These are phyloP conservation scores for Massospora cicadina DNA, from an alignment of 371 early-diverging fungal genomes.

Conservation along the genomic window DNA sequence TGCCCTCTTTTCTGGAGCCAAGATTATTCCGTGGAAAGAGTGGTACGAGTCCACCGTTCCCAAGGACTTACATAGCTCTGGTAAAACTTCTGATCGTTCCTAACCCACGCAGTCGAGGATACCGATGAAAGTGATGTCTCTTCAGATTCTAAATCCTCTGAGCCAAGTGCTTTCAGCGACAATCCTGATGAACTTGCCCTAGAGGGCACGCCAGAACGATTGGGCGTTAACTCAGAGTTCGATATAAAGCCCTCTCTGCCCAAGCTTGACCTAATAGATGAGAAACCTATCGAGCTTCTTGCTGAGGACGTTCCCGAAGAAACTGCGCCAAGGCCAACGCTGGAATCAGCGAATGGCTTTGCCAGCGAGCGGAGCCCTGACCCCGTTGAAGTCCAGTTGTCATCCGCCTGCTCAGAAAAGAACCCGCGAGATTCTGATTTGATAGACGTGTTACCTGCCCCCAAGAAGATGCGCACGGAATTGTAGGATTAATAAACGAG, in stretches of 20 bases:
- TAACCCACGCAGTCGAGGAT: neutral
- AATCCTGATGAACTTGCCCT: neutral
- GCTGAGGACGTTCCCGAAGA: neutral
- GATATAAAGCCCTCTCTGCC: too few species aligned
- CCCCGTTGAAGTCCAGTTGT: too few species aligned
- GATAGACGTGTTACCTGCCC: neutral
- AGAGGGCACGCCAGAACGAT: neutral
- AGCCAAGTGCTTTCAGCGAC: neutral
- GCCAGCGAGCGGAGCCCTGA: too few species aligned
- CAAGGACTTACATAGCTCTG: neutral
- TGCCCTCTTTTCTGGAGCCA: neutral
- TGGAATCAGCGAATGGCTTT: too few species aligned
- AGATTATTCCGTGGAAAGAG: neutral
- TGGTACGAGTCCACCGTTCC: neutral
- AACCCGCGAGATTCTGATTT: neutral
- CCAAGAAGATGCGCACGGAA: neutral
- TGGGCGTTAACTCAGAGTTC: neutral
- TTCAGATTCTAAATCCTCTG: neutral
- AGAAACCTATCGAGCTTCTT: neutral
- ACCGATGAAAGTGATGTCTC: neutral
- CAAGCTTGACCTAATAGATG: too few species aligned
- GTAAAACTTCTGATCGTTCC: neutral
- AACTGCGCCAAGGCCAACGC: too few species aligned
- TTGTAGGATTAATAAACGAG: too few species aligned
- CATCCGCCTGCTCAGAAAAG: too few species aligned